Conservation (phyloP, 2,329 filamentous ascomycete genomes). For the Fusarium miscanthi region DNA sequence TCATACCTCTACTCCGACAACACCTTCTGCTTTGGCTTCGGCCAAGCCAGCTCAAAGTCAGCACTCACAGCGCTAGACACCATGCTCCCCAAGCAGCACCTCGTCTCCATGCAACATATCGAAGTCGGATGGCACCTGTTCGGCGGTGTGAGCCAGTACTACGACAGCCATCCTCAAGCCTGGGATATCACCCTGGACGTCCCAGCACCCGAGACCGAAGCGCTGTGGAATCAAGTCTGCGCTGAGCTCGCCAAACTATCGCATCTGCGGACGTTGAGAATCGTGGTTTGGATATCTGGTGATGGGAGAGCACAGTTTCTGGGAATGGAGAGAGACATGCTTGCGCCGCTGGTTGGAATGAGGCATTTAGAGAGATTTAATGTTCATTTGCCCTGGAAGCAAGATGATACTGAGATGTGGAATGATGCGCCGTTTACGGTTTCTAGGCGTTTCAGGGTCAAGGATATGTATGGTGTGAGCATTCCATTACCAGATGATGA, state of each 20-base stretch:
- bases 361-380: neutral
- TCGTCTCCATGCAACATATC: neutral
- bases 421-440: neutral
- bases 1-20: neutral
- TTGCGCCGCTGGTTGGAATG: neutral
- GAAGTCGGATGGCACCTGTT: neutral
- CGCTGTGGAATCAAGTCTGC: neutral
- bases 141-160: neutral
- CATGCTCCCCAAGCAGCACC: neutral
- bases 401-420: accelerated
- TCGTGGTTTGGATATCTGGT: neutral
- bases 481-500: neutral
- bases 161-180: neutral
- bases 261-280: neutral
- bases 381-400: neutral
- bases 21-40: neutral
- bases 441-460: neutral
- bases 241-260: neutral
- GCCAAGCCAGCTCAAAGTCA: neutral
- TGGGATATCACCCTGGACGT: neutral
- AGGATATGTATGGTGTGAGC: neutral
- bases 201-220: neutral
- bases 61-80: neutral
- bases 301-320: neutral
- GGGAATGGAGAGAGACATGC: neutral